Conservation (phyloP, 2,329 filamentous ascomycete genomes). For the Trematosphaeria pertusa region DNA sequence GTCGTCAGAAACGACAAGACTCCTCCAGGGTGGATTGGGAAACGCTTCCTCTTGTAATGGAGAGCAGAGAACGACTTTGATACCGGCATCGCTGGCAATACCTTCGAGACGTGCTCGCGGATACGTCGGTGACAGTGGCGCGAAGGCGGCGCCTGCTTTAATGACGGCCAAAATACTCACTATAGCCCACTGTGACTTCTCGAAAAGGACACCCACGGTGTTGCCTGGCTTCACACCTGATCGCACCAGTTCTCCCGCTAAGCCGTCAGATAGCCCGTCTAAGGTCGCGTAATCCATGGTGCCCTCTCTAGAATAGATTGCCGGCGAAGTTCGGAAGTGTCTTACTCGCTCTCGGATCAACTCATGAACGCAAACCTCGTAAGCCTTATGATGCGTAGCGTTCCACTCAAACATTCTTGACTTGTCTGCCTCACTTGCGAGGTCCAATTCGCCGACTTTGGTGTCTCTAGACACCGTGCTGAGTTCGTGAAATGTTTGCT, state of each 20-base stretch:
- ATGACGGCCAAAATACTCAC: constrained; percentile 51
- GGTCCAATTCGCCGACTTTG: not conserved
- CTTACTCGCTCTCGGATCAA: constrained; percentile 5
- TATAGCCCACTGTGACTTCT: constrained; percentile 28
- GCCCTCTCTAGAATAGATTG: constrained; percentile 13
- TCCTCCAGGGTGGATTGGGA: too few species aligned
- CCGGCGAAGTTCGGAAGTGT: constrained; percentile 12
- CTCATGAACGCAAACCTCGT: constrained; percentile 12
- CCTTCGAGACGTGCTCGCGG: constrained; percentile 10
- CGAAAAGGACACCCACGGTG: constrained; percentile 29
- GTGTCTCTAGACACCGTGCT: not conserved
- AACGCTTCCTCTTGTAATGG: too few species aligned
- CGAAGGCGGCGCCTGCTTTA: constrained; percentile 53
- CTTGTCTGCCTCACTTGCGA: not conserved
- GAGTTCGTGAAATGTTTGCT: not conserved
- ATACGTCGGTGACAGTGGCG: constrained; percentile 39
- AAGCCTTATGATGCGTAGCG: not conserved
- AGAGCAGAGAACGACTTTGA: not conserved
- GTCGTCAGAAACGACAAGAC: too few species aligned
- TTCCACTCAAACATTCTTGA: not conserved
- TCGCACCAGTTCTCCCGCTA: constrained; percentile 14
- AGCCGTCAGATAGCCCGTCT: not conserved
- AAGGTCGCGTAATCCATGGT: constrained; percentile 13
- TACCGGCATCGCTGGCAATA: not conserved
- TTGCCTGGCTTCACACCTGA: constrained; percentile 14